A percentile compares a stretch with the other conserved stretches of the same genome.
Evolutionary conservation across 2,329 filamentous ascomycete species (phyloP).

Genomic region (Myriosclerotinia curreyana): DNA sequence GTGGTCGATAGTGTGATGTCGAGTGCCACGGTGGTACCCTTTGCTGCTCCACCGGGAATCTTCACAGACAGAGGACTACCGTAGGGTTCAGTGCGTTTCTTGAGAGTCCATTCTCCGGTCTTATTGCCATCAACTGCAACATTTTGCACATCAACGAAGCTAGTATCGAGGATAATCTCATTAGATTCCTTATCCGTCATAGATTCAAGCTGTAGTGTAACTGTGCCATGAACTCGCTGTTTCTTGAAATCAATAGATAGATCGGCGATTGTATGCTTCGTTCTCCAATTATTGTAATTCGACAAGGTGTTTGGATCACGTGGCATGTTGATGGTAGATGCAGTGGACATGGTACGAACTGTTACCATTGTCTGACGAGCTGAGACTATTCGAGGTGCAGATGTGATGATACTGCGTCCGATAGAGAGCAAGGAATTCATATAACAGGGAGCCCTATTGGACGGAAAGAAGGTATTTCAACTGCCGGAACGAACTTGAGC

Average conservation of each 20-base stretch:
- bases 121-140: constrained; percentile 67
- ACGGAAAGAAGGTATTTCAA: background rate
- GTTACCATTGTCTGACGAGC: constrained; percentile 22
- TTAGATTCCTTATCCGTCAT: constrained; percentile 69
- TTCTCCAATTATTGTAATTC: constrained; percentile 87
- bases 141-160: constrained; percentile 68
- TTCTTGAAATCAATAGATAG: constrained; percentile 81
- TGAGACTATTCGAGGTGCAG: constrained; percentile 24
- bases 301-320: constrained; percentile 87
- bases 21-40: constrained; percentile 52
- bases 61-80: constrained; percentile 67
- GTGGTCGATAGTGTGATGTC: constrained; percentile 77
- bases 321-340: constrained; percentile 28
- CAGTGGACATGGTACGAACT: constrained; percentile 30
- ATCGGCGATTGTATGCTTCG: constrained; percentile 76
- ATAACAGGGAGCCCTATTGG: background rate
- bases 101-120: constrained; percentile 60
- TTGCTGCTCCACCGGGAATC: constrained; percentile 53
- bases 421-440: constrained; percentile 25
- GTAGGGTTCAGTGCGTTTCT: constrained; percentile 68
- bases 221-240: constrained; percentile 72
- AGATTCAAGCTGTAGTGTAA: constrained; percentile 73
- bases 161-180: constrained; percentile 86
- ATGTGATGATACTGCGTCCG: constrained; percentile 26
- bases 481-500: background rate